A percentile compares a stretch with the other conserved stretches of the same genome.
phyloP scores from a whole-genome alignment of 2,329 filamentous ascomycete species.

The Pseudocercospora vitis region DNA sequence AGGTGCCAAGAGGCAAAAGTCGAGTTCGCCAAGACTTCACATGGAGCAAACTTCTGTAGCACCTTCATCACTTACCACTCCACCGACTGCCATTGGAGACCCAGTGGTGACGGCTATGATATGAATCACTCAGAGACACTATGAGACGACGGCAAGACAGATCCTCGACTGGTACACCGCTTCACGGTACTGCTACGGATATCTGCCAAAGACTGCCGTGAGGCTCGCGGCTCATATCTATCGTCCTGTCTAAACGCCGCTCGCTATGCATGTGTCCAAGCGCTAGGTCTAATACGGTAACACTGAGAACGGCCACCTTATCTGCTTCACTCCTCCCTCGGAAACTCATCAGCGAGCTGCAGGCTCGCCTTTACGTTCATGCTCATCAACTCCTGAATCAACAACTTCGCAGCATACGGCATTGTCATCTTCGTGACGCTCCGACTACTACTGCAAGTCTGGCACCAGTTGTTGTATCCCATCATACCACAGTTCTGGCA shows the following conservation, averaged over 20 bases:
- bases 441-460: slow-evolving; percentile 82
- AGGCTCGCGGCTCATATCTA: neutral
- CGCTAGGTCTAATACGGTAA: neutral
- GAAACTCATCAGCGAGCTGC: slow-evolving; percentile 92
- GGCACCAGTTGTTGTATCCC: slow-evolving; percentile 92
- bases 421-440: slow-evolving; percentile 91
- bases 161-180: too few species aligned
- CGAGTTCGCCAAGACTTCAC: too few species aligned
- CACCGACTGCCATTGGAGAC: too few species aligned
- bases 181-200: neutral
- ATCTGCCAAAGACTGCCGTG: neutral
- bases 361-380: slow-evolving; percentile 98
- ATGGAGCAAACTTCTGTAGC: too few species aligned
- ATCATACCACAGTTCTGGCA: slow-evolving; percentile 94
- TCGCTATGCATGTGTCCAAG: slow-evolving; percentile 16
- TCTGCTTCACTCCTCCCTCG: slow-evolving; percentile 40
- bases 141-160: too few species aligned
- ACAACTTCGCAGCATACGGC: slow-evolving; percentile 93
- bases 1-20: too few species aligned
- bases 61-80: too few species aligned
- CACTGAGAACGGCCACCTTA: too few species aligned
- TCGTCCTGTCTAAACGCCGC: slow-evolving; percentile 1
- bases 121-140: too few species aligned
- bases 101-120: too few species aligned
- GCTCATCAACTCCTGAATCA: slow-evolving; percentile 93